Evolutionary conservation across 2,329 filamentous ascomycete species (phyloP).

Genomic region (Chaetomiaceae sp.): DNA sequence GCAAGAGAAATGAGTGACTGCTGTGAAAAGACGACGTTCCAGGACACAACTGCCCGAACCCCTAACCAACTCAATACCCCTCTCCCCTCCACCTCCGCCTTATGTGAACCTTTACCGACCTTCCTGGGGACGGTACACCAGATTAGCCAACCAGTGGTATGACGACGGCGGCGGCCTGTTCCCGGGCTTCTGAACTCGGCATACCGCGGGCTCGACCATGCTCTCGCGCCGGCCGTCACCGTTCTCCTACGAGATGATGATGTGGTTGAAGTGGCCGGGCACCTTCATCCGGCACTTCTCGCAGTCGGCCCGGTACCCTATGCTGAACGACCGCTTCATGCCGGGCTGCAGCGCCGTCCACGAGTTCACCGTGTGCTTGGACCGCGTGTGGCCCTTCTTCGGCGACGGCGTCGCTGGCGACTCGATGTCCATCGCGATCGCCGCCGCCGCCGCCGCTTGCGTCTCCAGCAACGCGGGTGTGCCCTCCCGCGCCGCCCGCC

Average conservation of each 20-base stretch:
- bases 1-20: too few relatives aligned
- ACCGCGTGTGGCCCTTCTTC: conserved; percentile 50
- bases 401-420: conserved; percentile 43
- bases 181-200: too few relatives aligned
- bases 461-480: conserved; percentile 17
- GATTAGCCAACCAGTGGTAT: too few relatives aligned
- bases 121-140: too few relatives aligned
- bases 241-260: conserved; percentile 54
- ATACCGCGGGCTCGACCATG: conserved; percentile 5
- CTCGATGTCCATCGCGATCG: conserved; percentile 32
- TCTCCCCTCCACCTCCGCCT: too few relatives aligned
- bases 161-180: too few relatives aligned
- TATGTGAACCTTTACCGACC: too few relatives aligned
- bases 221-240: conserved; percentile 4
- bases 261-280: conserved; percentile 76
- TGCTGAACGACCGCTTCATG: conserved; percentile 67
- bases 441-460: conserved; percentile 21
- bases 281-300: conserved; percentile 70
- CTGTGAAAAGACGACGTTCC: too few relatives aligned
- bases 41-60: too few relatives aligned
- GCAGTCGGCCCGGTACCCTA: conserved; percentile 72
- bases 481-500: conserved; percentile 24
- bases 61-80: too few relatives aligned
- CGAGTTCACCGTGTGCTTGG: conserved; percentile 53
- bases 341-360: conserved; percentile 55